Conservation (phyloP, 2,329 filamentous ascomycete species). For the Ophiosphaerella herpotricha region DNA sequence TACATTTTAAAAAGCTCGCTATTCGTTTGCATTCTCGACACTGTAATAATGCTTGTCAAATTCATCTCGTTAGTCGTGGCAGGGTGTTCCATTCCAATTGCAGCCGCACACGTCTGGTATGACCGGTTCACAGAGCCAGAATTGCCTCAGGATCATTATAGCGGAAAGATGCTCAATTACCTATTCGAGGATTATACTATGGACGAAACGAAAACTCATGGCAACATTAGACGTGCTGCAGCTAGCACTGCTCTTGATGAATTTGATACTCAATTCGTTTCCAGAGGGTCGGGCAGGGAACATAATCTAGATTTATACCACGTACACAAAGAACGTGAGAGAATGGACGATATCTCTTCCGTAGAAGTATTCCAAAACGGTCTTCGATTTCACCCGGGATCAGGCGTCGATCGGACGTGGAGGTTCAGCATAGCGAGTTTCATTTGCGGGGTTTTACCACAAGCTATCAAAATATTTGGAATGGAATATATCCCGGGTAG, state of each 20-base stretch:
- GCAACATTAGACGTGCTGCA: no score
- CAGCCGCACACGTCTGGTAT: slow-evolving; percentile 6
- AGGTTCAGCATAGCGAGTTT: neutral
- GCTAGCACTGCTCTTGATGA: no score
- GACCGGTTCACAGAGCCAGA: slow-evolving; percentile 1
- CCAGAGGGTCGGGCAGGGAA: neutral
- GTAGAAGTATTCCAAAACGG: neutral
- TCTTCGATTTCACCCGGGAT: neutral
- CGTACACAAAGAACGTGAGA: neutral
- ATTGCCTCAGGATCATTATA: neutral
- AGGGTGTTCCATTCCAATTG: neutral
- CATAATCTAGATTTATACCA: neutral
- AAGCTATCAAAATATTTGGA: slow-evolving; percentile 6
- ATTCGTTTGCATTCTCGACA: slow-evolving; percentile 3
- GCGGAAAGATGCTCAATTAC: neutral
- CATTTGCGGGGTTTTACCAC: slow-evolving; percentile 2
- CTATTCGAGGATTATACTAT: neutral
- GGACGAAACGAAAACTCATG: neutral
- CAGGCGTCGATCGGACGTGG: slow-evolving; percentile 1
- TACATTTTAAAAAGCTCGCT: slow-evolving; percentile 3
- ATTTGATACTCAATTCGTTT: no score
- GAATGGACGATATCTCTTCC: neutral
- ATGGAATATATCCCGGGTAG: slow-evolving; percentile 3
- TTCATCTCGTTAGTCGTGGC: neutral
- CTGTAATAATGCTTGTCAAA: neutral